Conservation (phyloP, 257 asterid species). For the Solanum sparsipilum region DNA sequence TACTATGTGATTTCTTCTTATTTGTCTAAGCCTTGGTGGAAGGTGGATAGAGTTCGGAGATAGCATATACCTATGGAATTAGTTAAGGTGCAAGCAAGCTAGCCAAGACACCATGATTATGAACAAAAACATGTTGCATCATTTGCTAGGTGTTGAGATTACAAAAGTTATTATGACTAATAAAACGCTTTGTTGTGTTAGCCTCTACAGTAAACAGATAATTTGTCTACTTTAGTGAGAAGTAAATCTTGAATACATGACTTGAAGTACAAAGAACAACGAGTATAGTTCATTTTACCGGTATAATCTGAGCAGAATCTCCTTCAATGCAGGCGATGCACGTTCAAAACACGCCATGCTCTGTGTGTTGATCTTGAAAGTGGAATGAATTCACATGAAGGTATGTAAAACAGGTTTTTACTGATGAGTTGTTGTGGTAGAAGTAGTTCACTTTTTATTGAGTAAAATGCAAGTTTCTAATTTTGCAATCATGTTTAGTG, state of each 20-base stretch:
- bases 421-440: slow-evolving; percentile 1
- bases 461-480: slow-evolving; percentile 42
- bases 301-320: slow-evolving; percentile 62
- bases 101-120: neutral
- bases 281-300: slow-evolving; percentile 24
- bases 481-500: slow-evolving; percentile 40
- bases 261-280: neutral
- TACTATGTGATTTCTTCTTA: neutral
- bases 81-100: neutral
- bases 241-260: neutral
- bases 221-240: neutral
- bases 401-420: slow-evolving; percentile 1
- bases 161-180: neutral
- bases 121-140: neutral
- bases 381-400: neutral
- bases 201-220: neutral
- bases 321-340: slow-evolving; percentile 78
- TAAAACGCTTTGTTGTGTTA: neutral
- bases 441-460: slow-evolving; percentile 9
- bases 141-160: neutral
- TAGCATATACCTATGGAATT: neutral
- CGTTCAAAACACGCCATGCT: slow-evolving; percentile 67
- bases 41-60: neutral
- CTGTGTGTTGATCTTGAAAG: neutral
- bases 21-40: neutral